Conservation (phyloP, 2,329 filamentous ascomycete genomes). For the Alternaria burnsii region DNA sequence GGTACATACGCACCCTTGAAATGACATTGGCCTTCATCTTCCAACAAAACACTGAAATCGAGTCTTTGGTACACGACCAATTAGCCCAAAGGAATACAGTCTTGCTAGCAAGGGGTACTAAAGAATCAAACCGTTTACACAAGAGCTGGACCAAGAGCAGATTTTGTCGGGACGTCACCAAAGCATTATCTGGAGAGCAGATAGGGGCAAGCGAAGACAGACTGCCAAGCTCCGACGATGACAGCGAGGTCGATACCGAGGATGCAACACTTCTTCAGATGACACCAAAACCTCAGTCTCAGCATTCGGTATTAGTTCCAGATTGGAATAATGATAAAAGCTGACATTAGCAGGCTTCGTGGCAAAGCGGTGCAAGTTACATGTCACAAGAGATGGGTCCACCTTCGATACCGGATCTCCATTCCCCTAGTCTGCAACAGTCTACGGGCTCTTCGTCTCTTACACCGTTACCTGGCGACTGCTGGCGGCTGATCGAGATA, state of each 20-base stretch:
- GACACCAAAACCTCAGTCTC: slow-evolving; percentile 8
- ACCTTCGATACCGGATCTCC: neutral
- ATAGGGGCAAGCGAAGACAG: slow-evolving; percentile 17
- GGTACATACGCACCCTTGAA: slow-evolving; percentile 61
- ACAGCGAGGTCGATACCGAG: slow-evolving; percentile 33
- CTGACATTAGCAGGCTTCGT: slow-evolving; percentile 11
- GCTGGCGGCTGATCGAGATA: slow-evolving; percentile 58
- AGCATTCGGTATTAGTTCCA: slow-evolving; percentile 15
- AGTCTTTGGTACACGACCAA: slow-evolving; percentile 64
- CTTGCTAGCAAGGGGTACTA: slow-evolving; percentile 60
- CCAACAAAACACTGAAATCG: slow-evolving; percentile 63
- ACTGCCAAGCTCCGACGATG: slow-evolving; percentile 31
- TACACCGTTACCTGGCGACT: slow-evolving; percentile 63
- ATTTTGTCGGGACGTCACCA: slow-evolving; percentile 69
- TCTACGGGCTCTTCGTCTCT: neutral
- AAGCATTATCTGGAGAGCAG: slow-evolving; percentile 61
- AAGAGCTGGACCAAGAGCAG: slow-evolving; percentile 69
- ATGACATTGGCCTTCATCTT: slow-evolving; percentile 62
- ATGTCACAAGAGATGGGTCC: neutral
- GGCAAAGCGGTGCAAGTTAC: slow-evolving; percentile 2
- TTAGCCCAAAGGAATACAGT: slow-evolving; percentile 60
- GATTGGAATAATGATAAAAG: neutral
- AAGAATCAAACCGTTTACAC: slow-evolving; percentile 65
- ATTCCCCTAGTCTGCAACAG: slow-evolving; percentile 28
- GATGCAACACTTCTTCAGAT: slow-evolving; percentile 17